Evolutionary conservation across 2,329 filamentous ascomycete species (phyloP), one percentile per base, ranked within the genome.

Genomic region (Cladosporium velox): DNA sequence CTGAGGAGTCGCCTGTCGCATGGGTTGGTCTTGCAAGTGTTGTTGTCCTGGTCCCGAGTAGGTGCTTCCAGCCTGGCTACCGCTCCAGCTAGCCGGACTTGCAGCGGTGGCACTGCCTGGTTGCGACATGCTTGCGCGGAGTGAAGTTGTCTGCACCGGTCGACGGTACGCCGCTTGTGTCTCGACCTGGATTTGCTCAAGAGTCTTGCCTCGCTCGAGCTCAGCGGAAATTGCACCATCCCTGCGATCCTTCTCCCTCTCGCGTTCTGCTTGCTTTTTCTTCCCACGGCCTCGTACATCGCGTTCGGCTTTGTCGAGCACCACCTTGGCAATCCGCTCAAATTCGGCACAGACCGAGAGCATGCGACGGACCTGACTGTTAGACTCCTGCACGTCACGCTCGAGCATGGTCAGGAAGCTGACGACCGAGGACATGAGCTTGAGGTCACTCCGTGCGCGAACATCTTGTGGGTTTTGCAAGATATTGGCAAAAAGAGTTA

Each of bases 401-500:
- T 91, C 91, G 14, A 99, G 85, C 79, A 92, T 93, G 3, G 91
- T 92, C 38, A 99, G 80, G 78, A 98, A 99, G 52, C 89, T 93
- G 65, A 98, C 93, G 0, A 99, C 95, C 8, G 94, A 84, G 71
- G 90, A 92, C 93, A 99, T 97, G 24, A 98, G 81, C 70, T 91
- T 90, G 18, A 95, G 88, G 76, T 99, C 95, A 0, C 93, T 93
- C 64, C 92, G 89, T 51, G 94, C 94, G 55, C 93, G 87, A 1
- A 91, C 88, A 74, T 99, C 95, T 66, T 94, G 87, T 0, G 95
- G 95, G 72, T 98, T 98, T 76, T 99, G 95, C 0, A 99, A 80
- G 57, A 98, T 96, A 74, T 98, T 97, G 67, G 94, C 93, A 74
- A 99, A 99, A 1, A 99, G 82, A 0, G 95, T 98, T 54, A 99